Percentiles rank a stretch among this genome's conserved stretches.
These are phyloP conservation scores for Talaromyces borbonicus DNA, from an alignment of 495 filamentous ascomycete genomes.

Conservation along the genomic window DNA sequence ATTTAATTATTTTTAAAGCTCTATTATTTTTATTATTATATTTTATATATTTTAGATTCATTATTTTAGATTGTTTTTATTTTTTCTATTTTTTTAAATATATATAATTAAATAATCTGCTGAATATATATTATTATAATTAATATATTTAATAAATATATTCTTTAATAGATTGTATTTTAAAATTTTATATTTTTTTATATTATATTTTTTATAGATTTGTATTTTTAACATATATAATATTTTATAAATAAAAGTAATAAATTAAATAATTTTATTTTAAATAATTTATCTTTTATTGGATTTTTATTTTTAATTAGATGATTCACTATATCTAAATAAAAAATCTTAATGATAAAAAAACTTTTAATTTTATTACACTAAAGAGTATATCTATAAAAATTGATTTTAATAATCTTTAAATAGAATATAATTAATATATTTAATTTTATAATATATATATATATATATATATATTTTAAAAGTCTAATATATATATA, in stretches of 20 bases:
- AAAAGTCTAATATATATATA: not conserved
- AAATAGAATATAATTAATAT: not conserved
- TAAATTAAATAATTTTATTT: not conserved
- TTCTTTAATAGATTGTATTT: not conserved
- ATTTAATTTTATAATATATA: not conserved
- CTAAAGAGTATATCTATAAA: constrained; percentile 3
- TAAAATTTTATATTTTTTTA: not conserved
- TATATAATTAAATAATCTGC: constrained; percentile 6
- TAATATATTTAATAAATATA: not conserved
- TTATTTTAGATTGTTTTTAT: constrained; percentile 8
- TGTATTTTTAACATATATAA: not conserved
- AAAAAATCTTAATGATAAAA: not conserved
- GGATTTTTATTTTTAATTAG: too few species aligned
- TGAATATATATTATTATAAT: not conserved
- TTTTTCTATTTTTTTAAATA: constrained; percentile 6
- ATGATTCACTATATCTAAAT: not conserved
- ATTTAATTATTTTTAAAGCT: constrained; percentile 10
- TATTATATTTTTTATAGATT: not conserved
- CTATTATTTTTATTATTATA: too few species aligned
- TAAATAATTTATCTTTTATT: not conserved
- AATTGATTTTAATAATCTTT: not conserved
- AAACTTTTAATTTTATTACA: not conserved
- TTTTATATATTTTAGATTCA: constrained; percentile 11
- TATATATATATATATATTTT: not conserved
- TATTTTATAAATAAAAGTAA: not conserved